Base-by-base conservation (phyloP, 2,329 filamentous ascomycete genomes). In the Sporothrix mexicana region DNA sequence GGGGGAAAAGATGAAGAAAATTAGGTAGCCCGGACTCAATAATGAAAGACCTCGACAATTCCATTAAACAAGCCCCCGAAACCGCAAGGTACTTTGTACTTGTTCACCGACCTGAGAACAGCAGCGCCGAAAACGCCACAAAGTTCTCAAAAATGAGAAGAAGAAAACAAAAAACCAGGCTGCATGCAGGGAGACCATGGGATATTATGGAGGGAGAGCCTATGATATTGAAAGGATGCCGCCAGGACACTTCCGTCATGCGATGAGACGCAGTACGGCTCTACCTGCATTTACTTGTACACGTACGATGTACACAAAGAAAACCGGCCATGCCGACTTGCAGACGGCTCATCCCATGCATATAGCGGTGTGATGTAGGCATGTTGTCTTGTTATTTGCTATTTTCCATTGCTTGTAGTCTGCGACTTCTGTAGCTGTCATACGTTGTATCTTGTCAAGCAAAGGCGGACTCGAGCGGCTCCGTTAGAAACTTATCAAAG, bases 301-400 rank as follows among this genome's bases (percentile, higher is more conserved):
- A 36, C 30, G 30, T 36, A 12, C 51, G 51, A 25, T 20, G 20
- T 55, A 10, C 51, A 55, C 51, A 55, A 55, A 12, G 51, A 2
- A 25, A 1, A 17, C 7, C 47, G n/a, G 23, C 12, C 20, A 55
- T 23, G 20, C 8, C n/a, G 20, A 23, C 51, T 23, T 55, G 20
- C 20, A 12, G 51, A 55, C 51, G 10, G 23, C 51, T 10, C 4
- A 55, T 59, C 23, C 13, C 55, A 59, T 59, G 25, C 55, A 59
- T 59, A 59, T 59, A 25, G 55, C 55, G 55, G 55, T 59, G 55
- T 59, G 55, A 36, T 59, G 17, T 36, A 4, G 13, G 55, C 55
- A 17, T 4, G 30, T 36, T 6, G 5, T 4, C 30, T 36, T 36
- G 30, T 36, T 36, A 36, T 36, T 36, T 36, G 30, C 4, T 7